Percentiles rank a stretch among this genome's conserved stretches.
phyloP scores from a whole-genome alignment of 768 basidiomycete species.

The Sarcodon aspratus region DNA sequence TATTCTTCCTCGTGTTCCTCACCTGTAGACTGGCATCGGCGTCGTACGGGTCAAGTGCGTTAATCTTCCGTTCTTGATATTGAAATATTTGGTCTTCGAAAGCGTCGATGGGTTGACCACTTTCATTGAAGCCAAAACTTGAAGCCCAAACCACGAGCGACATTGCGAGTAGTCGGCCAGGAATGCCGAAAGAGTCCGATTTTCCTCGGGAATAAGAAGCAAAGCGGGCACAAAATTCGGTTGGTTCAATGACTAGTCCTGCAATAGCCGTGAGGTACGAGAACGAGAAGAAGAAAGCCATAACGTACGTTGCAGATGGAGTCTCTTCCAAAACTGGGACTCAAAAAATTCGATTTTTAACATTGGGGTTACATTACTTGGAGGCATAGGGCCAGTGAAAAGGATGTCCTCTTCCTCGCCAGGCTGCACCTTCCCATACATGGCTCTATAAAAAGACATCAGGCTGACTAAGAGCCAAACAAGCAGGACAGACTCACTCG shows the following conservation, averaged over 20 bases:
- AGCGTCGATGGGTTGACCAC: conserved; percentile 34
- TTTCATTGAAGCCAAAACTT: conserved; percentile 80
- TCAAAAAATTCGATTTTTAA: conserved; percentile 72
- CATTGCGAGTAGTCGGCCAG: conserved; percentile 70
- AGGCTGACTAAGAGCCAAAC: conserved; percentile 3
- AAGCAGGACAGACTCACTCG: conserved; percentile 40
- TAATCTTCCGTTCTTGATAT: not conserved
- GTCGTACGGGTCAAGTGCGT: not conserved
- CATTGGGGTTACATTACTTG: conserved; percentile 52
- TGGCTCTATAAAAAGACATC: conserved; percentile 36
- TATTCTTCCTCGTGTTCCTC: conserved; percentile 28
- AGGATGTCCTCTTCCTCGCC: conserved; percentile 21
- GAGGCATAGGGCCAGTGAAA: conserved; percentile 23
- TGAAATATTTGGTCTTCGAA: conserved; percentile 21
- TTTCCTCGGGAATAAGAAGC: conserved; percentile 49
- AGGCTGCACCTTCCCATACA: conserved; percentile 61
- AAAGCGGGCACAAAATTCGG: conserved; percentile 70
- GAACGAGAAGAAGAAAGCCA: conserved; percentile 1
- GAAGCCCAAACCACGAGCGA: conserved; percentile 82
- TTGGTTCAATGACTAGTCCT: conserved; percentile 83
- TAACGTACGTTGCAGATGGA: conserved; percentile 70
- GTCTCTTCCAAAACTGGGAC: conserved; percentile 78
- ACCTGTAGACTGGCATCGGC: not conserved
- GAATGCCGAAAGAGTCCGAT: conserved; percentile 47
- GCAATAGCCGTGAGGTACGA: not conserved